These are phyloP conservation scores for Chlamydomonas sphaeroides DNA, from an alignment of 139 green algal genomes.

Conservation along the genomic window DNA sequence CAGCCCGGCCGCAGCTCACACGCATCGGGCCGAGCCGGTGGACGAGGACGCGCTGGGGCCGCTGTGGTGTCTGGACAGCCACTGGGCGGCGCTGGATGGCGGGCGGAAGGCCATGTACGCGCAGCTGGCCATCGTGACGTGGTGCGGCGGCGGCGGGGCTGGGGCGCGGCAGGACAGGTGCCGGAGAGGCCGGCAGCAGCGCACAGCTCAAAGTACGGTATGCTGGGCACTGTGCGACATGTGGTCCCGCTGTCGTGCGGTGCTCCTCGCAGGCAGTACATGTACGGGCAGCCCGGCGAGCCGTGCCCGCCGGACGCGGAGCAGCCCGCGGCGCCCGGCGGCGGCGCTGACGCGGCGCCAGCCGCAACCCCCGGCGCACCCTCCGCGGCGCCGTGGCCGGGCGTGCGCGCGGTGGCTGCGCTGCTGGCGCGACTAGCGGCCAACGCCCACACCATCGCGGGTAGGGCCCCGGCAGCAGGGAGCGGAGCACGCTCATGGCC, in stretches of 20 bases:
- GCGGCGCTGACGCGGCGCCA: background rate
- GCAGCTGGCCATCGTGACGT: conserved; percentile 75
- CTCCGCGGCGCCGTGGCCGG: background rate
- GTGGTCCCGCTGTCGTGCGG: too few species aligned
- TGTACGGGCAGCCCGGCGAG: conserved; percentile 13
- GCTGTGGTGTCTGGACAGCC: conserved; percentile 52
- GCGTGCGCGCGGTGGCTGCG: conserved; percentile 56
- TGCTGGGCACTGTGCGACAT: too few species aligned
- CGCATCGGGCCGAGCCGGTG: background rate
- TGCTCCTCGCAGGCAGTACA: conserved; percentile 50
- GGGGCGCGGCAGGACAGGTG: too few species aligned
- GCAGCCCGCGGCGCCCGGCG: background rate
- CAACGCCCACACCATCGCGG: conserved; percentile 73
- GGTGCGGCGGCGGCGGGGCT: conserved; percentile 42
- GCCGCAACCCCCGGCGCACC: background rate
- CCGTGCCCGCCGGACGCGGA: background rate
- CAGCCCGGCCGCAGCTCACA: background rate
- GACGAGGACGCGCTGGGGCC: background rate
- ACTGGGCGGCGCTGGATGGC: conserved; percentile 66
- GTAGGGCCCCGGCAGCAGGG: too few species aligned
- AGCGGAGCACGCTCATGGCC: too few species aligned
- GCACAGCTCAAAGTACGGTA: too few species aligned
- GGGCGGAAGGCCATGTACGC: conserved; percentile 64
- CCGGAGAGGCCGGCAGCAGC: too few species aligned
- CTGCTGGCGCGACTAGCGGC: conserved; percentile 73